Base-by-base conservation (phyloP, 2,329 filamentous ascomycete genomes). In the Ophioceras dolichostomum region DNA sequence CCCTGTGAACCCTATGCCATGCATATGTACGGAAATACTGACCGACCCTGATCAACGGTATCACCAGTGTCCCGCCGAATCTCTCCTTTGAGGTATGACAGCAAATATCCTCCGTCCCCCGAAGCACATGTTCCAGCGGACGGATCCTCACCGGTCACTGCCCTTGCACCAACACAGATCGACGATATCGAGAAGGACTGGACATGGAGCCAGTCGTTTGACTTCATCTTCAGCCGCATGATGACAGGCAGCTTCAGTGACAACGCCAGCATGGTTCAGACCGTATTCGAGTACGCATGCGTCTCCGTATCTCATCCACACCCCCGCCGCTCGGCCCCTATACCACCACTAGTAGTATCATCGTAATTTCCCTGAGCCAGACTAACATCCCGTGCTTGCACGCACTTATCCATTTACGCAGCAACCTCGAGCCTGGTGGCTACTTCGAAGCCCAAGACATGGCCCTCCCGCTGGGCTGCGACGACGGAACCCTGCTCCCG, bases 181-280 rank as follows among this genome's bases (percentile, higher is more conserved):
- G 45, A 49, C 38, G 47, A 49, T 34, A 14, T 49, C 12, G 47
- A 49, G 19, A 43, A 48, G 14, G 43, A 44, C 7, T 49, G 47
- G 47, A 45, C 45, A 3, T 49, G 44, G 42, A 28, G 21, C 24
- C 39, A 39, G 1, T 36, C 38, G 10, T 49, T 49, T 27, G 47
- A 49, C 35, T 43, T 47, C 19, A 45, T 48, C 18, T 46, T 42
- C 20, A 31, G 28, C 29, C 44, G 47, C 17, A 44, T 42, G 40
- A 42, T 47, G 37, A 41, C 39, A 10, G 45, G 45, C 17, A 41
- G 38, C 26, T 49, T 47, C 18, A 30, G 38, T n/a, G 43, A 45
- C 41, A 36, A 45, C 33, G 29, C 27, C 28, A 38, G 35, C 41
- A 36, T 47, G 10, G 43, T 47, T 3, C 34, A 46, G 22, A 48